A percentile compares a stretch with the other conserved stretches of the same genome.
Evolutionary conservation across 2,329 filamentous ascomycete species (phyloP).

Genomic region (Fusarium phyllophilum): DNA sequence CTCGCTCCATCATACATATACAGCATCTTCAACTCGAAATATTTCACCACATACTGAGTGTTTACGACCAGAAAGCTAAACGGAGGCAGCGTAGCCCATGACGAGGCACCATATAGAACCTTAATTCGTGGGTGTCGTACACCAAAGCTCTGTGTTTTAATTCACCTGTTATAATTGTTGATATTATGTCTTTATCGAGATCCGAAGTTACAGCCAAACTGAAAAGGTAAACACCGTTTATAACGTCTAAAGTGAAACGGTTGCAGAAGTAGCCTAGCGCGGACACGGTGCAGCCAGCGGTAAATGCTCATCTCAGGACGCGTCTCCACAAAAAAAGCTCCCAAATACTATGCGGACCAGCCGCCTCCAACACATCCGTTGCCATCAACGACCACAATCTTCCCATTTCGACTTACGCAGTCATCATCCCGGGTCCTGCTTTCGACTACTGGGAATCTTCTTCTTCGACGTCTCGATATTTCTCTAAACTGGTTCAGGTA

Average conservation of each 20-base stretch:
- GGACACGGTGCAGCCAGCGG: conserved; percentile 5
- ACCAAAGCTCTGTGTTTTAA: not conserved
- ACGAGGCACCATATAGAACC: not conserved
- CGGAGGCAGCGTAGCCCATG: not conserved
- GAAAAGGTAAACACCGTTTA: conserved; percentile 7
- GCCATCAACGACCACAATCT: conserved; percentile 38
- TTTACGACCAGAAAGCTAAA: not conserved
- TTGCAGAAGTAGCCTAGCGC: conserved; percentile 9
- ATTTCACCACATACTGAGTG: not conserved
- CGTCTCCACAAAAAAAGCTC: conserved; percentile 45
- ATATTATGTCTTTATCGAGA: conserved; percentile 21
- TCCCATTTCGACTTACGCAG: conserved; percentile 25
- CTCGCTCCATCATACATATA: not conserved
- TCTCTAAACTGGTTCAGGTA: not conserved
- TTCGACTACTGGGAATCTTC: not conserved
- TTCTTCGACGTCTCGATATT: conserved; percentile 8
- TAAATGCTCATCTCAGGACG: conserved; percentile 21
- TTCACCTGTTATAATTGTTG: not conserved
- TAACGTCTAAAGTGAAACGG: not conserved
- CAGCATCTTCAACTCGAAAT: not conserved
- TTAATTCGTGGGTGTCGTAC: not conserved
- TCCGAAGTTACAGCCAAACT: not conserved
- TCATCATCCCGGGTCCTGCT: conserved; percentile 11
- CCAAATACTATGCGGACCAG: conserved; percentile 32
- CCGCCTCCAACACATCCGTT: conserved; percentile 31